Conservation (phyloP, 2,329 filamentous ascomycete species). For the Pyrenochaeta sp. region DNA sequence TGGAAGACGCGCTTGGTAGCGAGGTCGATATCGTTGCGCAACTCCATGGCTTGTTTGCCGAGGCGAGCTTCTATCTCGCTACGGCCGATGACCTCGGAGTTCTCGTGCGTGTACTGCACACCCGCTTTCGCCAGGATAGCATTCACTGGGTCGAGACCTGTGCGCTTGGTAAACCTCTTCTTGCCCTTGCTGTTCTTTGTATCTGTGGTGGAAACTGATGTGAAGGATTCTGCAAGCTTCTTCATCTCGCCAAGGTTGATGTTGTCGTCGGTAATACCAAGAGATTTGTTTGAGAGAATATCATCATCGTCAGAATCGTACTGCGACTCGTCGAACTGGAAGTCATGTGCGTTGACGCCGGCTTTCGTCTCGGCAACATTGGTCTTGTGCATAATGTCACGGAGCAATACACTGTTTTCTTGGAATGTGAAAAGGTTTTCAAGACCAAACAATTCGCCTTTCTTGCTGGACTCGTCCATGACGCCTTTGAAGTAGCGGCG, state of each 20-base stretch:
- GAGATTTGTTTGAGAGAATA: conserved; percentile 34
- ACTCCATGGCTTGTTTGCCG: conserved; percentile 76
- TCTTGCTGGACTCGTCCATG: conserved; percentile 80
- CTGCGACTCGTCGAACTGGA: conserved; percentile 61
- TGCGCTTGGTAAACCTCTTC: conserved; percentile 56
- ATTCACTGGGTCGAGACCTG: conserved; percentile 75
- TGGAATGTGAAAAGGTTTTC: conserved; percentile 86
- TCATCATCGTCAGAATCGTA: conserved; percentile 39
- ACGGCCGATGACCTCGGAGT: conserved; percentile 91
- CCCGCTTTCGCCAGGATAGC: conserved; percentile 89
- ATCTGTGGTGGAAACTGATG: conserved; percentile 8
- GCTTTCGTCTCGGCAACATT: conserved; percentile 94
- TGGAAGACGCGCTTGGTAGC: conserved; percentile 68
- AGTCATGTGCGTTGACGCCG: conserved; percentile 79
- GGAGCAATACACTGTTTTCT: conserved; percentile 78
- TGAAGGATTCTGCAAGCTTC: conserved; percentile 50
- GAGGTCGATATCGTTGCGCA: conserved; percentile 60
- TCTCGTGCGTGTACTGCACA: conserved; percentile 95
- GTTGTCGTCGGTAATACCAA: conserved; percentile 40
- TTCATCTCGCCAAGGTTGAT: conserved; percentile 67
- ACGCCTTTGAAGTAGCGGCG: conserved; percentile 95
- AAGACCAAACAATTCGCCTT: conserved; percentile 94
- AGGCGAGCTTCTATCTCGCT: conserved; percentile 91
- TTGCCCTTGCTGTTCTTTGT: conserved; percentile 33
- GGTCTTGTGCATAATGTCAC: conserved; percentile 98